phyloP scores from a whole-genome alignment of 2,329 filamentous ascomycete species.

The Penicillium freii region DNA sequence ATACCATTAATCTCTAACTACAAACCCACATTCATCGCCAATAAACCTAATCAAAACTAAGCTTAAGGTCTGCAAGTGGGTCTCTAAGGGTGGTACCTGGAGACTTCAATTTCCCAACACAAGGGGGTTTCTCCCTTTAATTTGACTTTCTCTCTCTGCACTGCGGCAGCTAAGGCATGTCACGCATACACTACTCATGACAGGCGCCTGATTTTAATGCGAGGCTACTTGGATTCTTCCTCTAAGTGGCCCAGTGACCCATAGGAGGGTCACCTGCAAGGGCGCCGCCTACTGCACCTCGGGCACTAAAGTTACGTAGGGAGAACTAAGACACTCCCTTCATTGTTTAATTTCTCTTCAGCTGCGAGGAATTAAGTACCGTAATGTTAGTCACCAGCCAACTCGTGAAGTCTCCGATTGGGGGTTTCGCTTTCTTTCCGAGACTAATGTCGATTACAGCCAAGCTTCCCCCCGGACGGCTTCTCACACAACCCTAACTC shows the following conservation, averaged over 20 bases:
- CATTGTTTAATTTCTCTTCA: constrained; percentile 19
- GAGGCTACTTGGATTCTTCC: background rate
- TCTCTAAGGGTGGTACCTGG: background rate
- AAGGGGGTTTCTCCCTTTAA: background rate
- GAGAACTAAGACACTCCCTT: constrained; percentile 14
- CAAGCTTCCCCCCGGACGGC: background rate
- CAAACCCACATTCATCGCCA: background rate
- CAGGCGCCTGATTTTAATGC: background rate
- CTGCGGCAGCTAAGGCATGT: constrained; percentile 18
- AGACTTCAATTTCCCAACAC: background rate
- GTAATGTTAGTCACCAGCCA: constrained; percentile 3
- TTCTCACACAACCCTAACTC: background rate
- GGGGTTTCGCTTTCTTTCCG: background rate
- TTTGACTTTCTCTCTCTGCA: background rate
- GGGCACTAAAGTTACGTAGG: constrained; percentile 2
- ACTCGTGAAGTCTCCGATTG: constrained; percentile 6
- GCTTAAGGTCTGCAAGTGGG: constrained; percentile 7
- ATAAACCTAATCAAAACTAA: background rate
- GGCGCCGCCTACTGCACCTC: constrained; percentile 8
- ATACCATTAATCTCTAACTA: background rate
- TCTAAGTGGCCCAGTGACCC: background rate
- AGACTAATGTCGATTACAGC: constrained; percentile 1
- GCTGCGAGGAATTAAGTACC: constrained; percentile 14
- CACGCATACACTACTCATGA: background rate
- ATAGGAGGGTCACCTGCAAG: constrained; percentile 17